Evolutionary conservation across 768 basidiomycete genomes (phyloP).

Genomic region (Terana coerulea): DNA sequence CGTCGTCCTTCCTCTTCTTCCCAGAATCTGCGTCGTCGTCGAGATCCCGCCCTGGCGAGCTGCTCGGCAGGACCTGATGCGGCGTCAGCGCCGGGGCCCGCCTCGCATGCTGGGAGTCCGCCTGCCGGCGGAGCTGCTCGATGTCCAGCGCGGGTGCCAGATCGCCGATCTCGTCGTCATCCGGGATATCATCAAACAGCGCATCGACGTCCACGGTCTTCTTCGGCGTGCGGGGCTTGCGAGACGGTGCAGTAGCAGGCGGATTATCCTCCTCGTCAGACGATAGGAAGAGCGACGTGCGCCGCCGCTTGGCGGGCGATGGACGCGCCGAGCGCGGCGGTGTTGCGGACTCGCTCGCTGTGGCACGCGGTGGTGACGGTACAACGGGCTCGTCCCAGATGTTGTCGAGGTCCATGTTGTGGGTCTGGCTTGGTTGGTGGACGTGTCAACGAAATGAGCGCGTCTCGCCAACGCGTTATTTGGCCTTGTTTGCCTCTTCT

Average conservation of each 20-base stretch:
- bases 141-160: slow-evolving; percentile 52
- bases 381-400: slow-evolving; percentile 58
- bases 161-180: slow-evolving; percentile 33
- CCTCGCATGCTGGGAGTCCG: slow-evolving; percentile 43
- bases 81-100: slow-evolving; percentile 33
- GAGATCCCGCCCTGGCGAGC: slow-evolving; percentile 41
- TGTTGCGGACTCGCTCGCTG: slow-evolving; percentile 14
- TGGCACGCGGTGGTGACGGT: slow-evolving; percentile 19
- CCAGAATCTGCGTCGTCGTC: slow-evolving; percentile 21
- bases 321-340: not conserved
- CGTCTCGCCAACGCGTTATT: slow-evolving; percentile 21
- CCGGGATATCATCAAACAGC: slow-evolving; percentile 40
- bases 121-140: slow-evolving; percentile 49
- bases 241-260: slow-evolving; percentile 10
- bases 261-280: slow-evolving; percentile 53
- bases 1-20: slow-evolving; percentile 22
- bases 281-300: slow-evolving; percentile 49
- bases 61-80: slow-evolving; percentile 45
- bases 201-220: slow-evolving; percentile 32
- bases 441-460: not conserved
- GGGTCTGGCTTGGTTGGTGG: no score
- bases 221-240: slow-evolving; percentile 18
- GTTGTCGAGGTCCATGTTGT: slow-evolving; percentile 36
- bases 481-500: slow-evolving; percentile 9
- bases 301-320: slow-evolving; percentile 28